Conservation (phyloP, 768 basidiomycete genomes). For the Lanmaoa pseudosensibilis region DNA sequence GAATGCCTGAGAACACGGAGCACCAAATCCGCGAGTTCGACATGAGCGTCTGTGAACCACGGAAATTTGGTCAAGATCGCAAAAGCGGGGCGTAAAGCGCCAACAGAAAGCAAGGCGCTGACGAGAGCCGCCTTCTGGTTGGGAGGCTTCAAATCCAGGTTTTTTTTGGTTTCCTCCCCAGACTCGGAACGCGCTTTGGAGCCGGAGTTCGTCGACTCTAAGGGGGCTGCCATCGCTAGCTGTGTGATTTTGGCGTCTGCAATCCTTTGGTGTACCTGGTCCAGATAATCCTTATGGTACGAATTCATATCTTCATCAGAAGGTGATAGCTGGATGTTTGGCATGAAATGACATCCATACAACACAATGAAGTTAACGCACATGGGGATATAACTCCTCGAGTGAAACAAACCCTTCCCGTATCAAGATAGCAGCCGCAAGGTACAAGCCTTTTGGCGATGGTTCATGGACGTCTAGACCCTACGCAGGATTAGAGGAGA, state of each 20-base stretch:
- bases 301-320: constrained; percentile 74
- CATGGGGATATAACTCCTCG: constrained; percentile 92
- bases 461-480: constrained; percentile 57
- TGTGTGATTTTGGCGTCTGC: constrained; percentile 70
- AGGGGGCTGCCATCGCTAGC: constrained; percentile 81
- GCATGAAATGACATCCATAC: constrained; percentile 5
- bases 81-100: constrained; percentile 76
- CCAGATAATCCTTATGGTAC: constrained; percentile 63
- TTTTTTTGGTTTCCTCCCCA: constrained; percentile 38
- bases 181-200: constrained; percentile 42
- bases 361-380: constrained; percentile 38
- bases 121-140: constrained; percentile 85
- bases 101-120: constrained; percentile 79
- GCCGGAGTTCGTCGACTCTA: constrained; percentile 52
- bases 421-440: constrained; percentile 84
- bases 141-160: constrained; percentile 40
- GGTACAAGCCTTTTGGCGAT: constrained; percentile 71
- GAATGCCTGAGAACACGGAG: constrained; percentile 73
- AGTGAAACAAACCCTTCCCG: constrained; percentile 85
- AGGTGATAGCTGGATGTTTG: constrained; percentile 60
- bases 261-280: constrained; percentile 62
- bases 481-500: constrained; percentile 36
- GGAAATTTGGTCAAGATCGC: constrained; percentile 80
- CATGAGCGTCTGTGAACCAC: constrained; percentile 79
- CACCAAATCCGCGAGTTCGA: constrained; percentile 84